Conservation (phyloP, 2,329 filamentous ascomycete genomes). For the Curvularia eragrostidis region DNA sequence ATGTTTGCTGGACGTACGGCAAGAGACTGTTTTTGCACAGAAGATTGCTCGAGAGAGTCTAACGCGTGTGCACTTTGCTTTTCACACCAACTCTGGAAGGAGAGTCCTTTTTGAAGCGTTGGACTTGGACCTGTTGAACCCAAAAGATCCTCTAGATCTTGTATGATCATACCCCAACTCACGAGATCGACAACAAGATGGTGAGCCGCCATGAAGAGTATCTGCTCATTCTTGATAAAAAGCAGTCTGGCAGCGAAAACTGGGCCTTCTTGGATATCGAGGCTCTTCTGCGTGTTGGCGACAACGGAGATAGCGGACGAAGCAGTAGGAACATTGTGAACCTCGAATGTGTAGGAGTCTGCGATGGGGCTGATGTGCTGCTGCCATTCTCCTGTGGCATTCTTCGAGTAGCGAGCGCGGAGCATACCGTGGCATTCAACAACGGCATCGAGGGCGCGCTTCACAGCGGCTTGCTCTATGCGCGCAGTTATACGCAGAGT, state of each 20-base stretch:
- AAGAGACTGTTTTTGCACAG: conserved; percentile 19
- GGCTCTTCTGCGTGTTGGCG: conserved; percentile 31
- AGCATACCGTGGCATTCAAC: conserved; percentile 45
- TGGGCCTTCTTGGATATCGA: conserved; percentile 40
- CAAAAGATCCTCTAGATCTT: conserved; percentile 43
- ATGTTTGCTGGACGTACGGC: conserved; percentile 30
- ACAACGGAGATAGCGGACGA: conserved; percentile 25
- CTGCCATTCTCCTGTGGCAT: conserved; percentile 26
- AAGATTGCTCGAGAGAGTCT: conserved; percentile 15
- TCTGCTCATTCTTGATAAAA: conserved; percentile 27
- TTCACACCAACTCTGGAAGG: conserved; percentile 43
- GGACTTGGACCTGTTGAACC: conserved; percentile 12
- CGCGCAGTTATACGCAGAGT: conserved; percentile 46
- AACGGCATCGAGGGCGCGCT: conserved; percentile 35
- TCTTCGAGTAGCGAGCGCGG: conserved; percentile 37
- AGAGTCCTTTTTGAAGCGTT: conserved; percentile 29
- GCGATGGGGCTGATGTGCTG: conserved; percentile 26
- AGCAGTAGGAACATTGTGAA: conserved; percentile 17
- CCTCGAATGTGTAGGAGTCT: conserved; percentile 31
- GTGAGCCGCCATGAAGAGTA: conserved; percentile 41
- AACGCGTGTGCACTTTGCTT: conserved; percentile 33
- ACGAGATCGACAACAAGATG: conserved; percentile 46
- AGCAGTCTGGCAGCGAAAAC: conserved; percentile 40
- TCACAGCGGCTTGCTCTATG: conserved; percentile 28
- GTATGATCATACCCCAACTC: conserved; percentile 43